Evolutionary conservation across 139 green algal species (phyloP).

Genomic region (Closterium sp.): DNA sequence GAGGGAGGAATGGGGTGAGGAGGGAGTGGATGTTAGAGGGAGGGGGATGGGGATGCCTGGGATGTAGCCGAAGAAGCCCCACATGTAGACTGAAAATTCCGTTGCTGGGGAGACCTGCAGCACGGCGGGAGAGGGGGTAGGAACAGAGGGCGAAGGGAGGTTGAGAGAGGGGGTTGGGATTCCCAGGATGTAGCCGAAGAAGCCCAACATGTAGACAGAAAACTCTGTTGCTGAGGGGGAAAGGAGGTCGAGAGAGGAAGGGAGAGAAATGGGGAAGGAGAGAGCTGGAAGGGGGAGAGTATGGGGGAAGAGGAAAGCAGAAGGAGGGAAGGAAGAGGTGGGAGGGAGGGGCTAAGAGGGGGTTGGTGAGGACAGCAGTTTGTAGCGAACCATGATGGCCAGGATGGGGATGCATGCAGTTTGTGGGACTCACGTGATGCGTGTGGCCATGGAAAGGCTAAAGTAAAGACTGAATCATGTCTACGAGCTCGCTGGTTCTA

Average conservation of each 20-base stretch:
- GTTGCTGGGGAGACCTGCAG: neutral
- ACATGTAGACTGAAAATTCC: slow-evolving; percentile 2
- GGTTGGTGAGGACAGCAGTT: neutral
- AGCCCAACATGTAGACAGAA: slow-evolving; percentile 20
- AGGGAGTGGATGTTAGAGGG: neutral
- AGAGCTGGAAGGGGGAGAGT: too few species aligned
- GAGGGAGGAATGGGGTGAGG: too few species aligned
- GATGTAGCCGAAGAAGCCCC: slow-evolving; percentile 21
- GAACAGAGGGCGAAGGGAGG: neutral
- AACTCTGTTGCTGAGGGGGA: neutral
- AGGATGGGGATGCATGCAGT: slow-evolving; percentile 23
- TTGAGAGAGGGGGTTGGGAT: too few species aligned
- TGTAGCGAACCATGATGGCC: slow-evolving; percentile 36
- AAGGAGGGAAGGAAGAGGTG: too few species aligned
- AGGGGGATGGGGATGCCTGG: slow-evolving; percentile 21
- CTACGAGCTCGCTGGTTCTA: too few species aligned
- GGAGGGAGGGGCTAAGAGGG: too few species aligned
- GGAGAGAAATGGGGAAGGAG: too few species aligned
- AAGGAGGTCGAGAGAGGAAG: too few species aligned
- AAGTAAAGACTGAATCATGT: too few species aligned
- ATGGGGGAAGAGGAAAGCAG: too few species aligned
- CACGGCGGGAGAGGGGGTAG: neutral
- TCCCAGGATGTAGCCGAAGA: neutral
- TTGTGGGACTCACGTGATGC: too few species aligned
- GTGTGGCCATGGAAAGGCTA: too few species aligned